Base-by-base conservation (phyloP, 176 grass and related monocot genomes). In the Calamus simplicifolius region DNA sequence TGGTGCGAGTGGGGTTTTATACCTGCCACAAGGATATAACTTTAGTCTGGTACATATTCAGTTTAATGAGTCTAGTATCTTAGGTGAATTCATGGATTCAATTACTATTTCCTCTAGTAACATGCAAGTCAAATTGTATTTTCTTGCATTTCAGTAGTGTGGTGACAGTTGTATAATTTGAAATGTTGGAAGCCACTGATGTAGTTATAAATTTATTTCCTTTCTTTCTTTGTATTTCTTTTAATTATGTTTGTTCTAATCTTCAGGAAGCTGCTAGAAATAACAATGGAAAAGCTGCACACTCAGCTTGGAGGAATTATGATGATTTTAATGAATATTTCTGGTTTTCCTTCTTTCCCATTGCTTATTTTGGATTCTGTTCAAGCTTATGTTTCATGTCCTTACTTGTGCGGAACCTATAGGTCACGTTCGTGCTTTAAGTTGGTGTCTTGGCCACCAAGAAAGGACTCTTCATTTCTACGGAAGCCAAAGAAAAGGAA, bases 291-390 rank as follows among this genome's bases (percentile, higher is more conserved):
- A 82, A 65, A 80, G 80, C 87, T 50, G 83, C 92, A 25, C 92
- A 97, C 70, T 89, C 92, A 82, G 58, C 61, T 23, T 97, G 92
- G 92, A 69, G 92, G 52, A 97, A 97, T 74, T 97, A 97, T 82
- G 92, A 97, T 29, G 92, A 97, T 67, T 97, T 97, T 55, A 97
- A 97, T 58, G 92, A 97, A 84, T 91, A 85, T 82, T 97, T 97
- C 81, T 97, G 92, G 92, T 97, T 67, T 50, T 51, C 66, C 19
- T 59, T 51, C 12, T 29, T 15, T 56, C 56, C 56, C 17, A 48
- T 43, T 73, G 4, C 68, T 68, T 50, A 19, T 59, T 51, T 13
- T 72, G n/a, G 27, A 69, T 68, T 63, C 48, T 19, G 28, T 50
- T 70, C 18, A 69, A 48, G 27, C 6, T 7, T 49, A 76, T 29